These are phyloP conservation scores for Lignosus rhinocerotis DNA, from an alignment of 1,284 basidiomycete genomes.

Conservation along the genomic window DNA sequence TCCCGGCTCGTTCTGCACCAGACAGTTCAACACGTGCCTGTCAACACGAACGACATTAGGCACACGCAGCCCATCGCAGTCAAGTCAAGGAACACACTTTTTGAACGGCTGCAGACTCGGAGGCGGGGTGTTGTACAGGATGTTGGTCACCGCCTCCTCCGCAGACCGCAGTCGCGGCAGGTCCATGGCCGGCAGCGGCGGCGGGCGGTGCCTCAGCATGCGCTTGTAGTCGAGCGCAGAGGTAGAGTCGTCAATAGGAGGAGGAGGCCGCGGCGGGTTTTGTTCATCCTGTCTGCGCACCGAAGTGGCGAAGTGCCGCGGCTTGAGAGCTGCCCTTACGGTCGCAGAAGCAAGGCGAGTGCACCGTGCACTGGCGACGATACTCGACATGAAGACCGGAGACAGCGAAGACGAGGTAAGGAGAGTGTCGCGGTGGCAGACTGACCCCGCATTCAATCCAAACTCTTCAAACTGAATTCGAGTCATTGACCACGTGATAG, in stretches of 20 bases:
- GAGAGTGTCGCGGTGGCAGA: slow-evolving; percentile 14
- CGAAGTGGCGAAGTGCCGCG: slow-evolving; percentile 39
- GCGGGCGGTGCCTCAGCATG: slow-evolving; percentile 67
- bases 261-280: slow-evolving; percentile 53
- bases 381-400: slow-evolving; percentile 9
- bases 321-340: slow-evolving; percentile 8
- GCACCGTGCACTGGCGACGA: slow-evolving; percentile 15
- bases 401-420: background rate
- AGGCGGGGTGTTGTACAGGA: slow-evolving; percentile 94
- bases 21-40: slow-evolving; percentile 95
- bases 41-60: background rate
- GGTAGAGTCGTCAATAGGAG: slow-evolving; percentile 85
- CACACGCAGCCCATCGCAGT: background rate
- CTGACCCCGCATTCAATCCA: slow-evolving; percentile 8
- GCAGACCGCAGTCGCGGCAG: slow-evolving; percentile 76
- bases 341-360: slow-evolving; percentile 10
- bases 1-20: slow-evolving; percentile 99
- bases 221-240: slow-evolving; percentile 95
- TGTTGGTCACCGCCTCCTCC: slow-evolving; percentile 94
- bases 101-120: slow-evolving; percentile 93
- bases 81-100: slow-evolving; percentile 55
- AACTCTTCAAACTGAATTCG: background rate
- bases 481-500: slow-evolving; percentile 22
- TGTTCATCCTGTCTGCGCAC: slow-evolving; percentile 34
- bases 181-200: slow-evolving; percentile 77